Conservation (phyloP, 176 grass and related monocot species). For the Luzula sylvatica region DNA sequence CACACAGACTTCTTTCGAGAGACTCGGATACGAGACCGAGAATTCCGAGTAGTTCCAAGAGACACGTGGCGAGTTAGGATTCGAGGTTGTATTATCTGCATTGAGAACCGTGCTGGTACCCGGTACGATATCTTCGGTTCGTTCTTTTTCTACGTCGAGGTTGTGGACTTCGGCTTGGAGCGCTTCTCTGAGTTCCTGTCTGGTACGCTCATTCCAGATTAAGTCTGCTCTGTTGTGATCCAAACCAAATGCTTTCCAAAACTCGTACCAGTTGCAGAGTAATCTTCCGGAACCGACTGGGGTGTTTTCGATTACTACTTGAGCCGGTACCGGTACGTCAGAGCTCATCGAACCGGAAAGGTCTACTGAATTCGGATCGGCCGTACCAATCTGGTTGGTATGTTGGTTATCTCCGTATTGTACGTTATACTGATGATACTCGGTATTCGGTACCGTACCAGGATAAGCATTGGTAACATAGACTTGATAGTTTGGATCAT, state of each 20-base stretch:
- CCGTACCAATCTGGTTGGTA: conserved; percentile 1
- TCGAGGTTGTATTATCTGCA: no score
- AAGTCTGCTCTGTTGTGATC: conserved; percentile 98
- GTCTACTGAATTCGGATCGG: conserved; percentile 40
- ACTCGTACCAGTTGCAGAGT: conserved; percentile 94
- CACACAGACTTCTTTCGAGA: conserved; percentile 97
- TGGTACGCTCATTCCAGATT: conserved; percentile 97
- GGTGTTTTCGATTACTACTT: conserved; percentile 93
- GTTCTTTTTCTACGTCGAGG: conserved; percentile 96
- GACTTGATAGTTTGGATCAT: conserved; percentile 27
- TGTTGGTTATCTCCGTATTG: conserved; percentile 5
- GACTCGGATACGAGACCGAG: conserved; percentile 79
- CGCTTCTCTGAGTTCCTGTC: conserved; percentile 84
- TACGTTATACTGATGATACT: background rate
- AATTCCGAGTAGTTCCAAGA: conserved; percentile 99
- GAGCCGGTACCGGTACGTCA: conserved; percentile 80
- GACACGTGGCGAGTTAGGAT: conserved; percentile 70
- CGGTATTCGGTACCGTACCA: conserved; percentile 23
- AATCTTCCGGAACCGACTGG: conserved; percentile 96
- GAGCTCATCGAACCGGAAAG: conserved; percentile 48
- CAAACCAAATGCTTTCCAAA: conserved; percentile 82
- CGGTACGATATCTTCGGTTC: conserved; percentile 85
- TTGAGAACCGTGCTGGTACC: conserved; percentile 49
- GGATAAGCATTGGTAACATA: conserved; percentile 30
- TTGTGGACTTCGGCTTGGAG: conserved; percentile 98